A percentile compares a stretch with the other conserved stretches of the same genome.
Conservation (phyloP, 495 filamentous ascomycete genomes). For the Penicillium cosmopolitanum region DNA sequence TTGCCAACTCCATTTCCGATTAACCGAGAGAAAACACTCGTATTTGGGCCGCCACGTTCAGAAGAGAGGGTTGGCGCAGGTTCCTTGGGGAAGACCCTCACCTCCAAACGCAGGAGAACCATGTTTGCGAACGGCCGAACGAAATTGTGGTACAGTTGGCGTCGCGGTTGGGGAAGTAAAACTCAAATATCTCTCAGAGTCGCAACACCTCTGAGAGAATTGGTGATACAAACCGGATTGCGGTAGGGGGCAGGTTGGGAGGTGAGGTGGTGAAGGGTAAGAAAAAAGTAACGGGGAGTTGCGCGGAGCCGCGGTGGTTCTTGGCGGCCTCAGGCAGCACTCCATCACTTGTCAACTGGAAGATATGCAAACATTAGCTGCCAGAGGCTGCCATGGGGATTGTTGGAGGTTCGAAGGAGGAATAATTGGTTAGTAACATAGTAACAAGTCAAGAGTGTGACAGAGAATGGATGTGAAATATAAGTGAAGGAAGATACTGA, state of each 20-base stretch:
- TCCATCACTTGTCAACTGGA: no score
- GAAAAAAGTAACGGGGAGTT: not conserved
- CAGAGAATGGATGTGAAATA: no score
- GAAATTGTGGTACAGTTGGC: no score
- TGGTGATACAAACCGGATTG: not conserved
- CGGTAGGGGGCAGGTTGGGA: not conserved
- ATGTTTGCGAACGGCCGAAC: conserved; percentile 17
- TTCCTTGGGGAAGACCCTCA: conserved; percentile 41
- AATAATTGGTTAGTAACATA: no score
- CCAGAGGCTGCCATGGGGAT: no score
- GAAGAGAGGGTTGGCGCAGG: conserved; percentile 10
- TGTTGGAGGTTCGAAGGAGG: no score
- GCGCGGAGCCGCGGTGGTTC: not conserved
- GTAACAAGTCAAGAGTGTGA: no score
- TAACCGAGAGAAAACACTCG: conserved; percentile 8
- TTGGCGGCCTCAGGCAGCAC: not conserved
- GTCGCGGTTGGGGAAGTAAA: no score
- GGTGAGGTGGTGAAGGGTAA: not conserved
- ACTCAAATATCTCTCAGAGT: not conserved
- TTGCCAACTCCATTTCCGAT: conserved; percentile 5
- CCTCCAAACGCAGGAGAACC: conserved; percentile 42
- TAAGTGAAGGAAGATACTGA: no score
- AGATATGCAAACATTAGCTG: no score
- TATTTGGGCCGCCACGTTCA: conserved; percentile 1
- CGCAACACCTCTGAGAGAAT: not conserved